Percentiles rank a stretch among this genome's conserved stretches.
Evolutionary conservation across 2,329 filamentous ascomycete species (phyloP).

Genomic region (Aphanocladium album): DNA sequence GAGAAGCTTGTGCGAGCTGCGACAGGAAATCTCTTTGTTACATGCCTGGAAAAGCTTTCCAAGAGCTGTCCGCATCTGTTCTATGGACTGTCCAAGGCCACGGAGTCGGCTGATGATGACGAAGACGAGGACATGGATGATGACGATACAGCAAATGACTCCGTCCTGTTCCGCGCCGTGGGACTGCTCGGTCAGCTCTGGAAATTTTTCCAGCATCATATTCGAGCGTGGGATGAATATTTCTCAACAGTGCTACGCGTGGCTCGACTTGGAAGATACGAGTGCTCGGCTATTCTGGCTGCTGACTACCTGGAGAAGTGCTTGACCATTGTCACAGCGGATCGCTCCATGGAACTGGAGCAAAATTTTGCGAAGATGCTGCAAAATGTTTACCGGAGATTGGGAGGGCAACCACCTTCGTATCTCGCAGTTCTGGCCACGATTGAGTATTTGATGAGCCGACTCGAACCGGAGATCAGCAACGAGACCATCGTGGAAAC

Average conservation of each 20-base stretch:
- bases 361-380: constrained; percentile 52
- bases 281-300: constrained; percentile 55
- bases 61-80: constrained; percentile 43
- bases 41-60: constrained; percentile 49
- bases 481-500: constrained; percentile 33
- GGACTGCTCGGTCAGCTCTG: constrained; percentile 53
- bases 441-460: constrained; percentile 39
- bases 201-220: constrained; percentile 54
- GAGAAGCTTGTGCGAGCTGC: constrained; percentile 52
- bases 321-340: constrained; percentile 57
- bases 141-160: constrained; percentile 4
- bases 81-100: constrained; percentile 15
- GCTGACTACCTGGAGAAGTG: constrained; percentile 55
- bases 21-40: constrained; percentile 46
- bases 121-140: constrained; percentile 8
- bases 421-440: constrained; percentile 51
- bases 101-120: constrained; percentile 1
- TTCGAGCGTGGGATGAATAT: constrained; percentile 70
- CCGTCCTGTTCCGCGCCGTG: constrained; percentile 35
- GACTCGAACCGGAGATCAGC: constrained; percentile 35
- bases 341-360: constrained; percentile 46
- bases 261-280: constrained; percentile 53
- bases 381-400: constrained; percentile 45
- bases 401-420: constrained; percentile 44
- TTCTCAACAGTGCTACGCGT: constrained; percentile 68